These are phyloP conservation scores for Chrysoporthe austroafricana DNA, from an alignment of 2,329 filamentous ascomycete genomes.

Conservation along the genomic window DNA sequence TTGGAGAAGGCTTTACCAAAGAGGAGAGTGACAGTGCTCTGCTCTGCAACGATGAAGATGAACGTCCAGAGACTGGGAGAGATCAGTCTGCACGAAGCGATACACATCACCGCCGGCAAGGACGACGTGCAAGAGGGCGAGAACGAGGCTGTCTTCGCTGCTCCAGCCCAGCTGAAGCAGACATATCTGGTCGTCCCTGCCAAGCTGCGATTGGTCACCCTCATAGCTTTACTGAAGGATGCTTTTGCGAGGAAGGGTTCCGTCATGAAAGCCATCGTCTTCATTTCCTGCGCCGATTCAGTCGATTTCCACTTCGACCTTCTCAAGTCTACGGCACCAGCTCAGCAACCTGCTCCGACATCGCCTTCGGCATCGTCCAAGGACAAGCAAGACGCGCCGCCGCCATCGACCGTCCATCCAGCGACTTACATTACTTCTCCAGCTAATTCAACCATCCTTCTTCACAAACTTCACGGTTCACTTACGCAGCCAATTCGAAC, in stretches of 20 bases:
- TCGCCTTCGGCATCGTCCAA: constrained; percentile 29
- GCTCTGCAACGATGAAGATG: constrained; percentile 97
- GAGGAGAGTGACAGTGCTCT: constrained; percentile 83
- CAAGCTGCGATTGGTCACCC: constrained; percentile 86
- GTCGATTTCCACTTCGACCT: constrained; percentile 96
- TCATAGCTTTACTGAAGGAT: constrained; percentile 82
- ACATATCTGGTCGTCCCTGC: constrained; percentile 85
- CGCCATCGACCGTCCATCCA: constrained; percentile 57
- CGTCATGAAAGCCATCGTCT: constrained; percentile 95
- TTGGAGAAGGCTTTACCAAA: constrained; percentile 70
- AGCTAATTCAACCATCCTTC: constrained; percentile 71
- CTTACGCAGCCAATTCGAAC: constrained; percentile 87
- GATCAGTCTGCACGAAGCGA: constrained; percentile 91
- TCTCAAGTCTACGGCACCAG: constrained; percentile 53
- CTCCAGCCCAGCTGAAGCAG: constrained; percentile 92
- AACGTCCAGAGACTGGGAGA: constrained; percentile 92
- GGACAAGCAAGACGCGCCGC: constrained; percentile 38
- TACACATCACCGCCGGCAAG: constrained; percentile 76
- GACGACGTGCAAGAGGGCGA: constrained; percentile 49
- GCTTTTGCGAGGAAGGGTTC: constrained; percentile 87
- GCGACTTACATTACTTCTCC: constrained; percentile 74
- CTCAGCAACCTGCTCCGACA: constrained; percentile 39
- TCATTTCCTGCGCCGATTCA: constrained; percentile 94
- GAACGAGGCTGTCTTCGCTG: constrained; percentile 67
- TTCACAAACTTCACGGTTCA: constrained; percentile 91